These are phyloP conservation scores for Puya raimondii DNA, from an alignment of 176 grass and related monocot genomes.

Conservation along the genomic window DNA sequence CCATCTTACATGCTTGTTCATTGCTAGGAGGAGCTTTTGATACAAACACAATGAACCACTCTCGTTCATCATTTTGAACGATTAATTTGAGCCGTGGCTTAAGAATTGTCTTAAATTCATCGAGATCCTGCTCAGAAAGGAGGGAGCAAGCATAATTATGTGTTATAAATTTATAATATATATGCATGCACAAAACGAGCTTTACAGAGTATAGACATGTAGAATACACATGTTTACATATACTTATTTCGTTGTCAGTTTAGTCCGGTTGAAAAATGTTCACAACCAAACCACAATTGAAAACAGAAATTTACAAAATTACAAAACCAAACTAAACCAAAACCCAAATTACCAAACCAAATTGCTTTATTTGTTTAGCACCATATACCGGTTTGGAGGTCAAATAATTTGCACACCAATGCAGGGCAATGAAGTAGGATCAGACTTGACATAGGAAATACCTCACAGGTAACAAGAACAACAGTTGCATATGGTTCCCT, in stretches of 20 bases:
- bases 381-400: too few relatives aligned
- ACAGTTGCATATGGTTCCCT: conserved; percentile 83
- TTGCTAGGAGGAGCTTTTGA: conserved; percentile 87
- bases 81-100: conserved; percentile 95
- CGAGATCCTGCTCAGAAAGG: conserved; percentile 64
- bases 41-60: conserved; percentile 97
- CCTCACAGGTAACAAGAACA: conserved; percentile 91
- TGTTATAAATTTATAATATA: background rate
- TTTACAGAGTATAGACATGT: too few relatives aligned
- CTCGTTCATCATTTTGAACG: conserved; percentile 94
- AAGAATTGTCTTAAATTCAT: conserved; percentile 96
- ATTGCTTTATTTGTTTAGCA: too few relatives aligned
- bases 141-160: conserved; percentile 10
- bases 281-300: background rate
- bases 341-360: too few relatives aligned
- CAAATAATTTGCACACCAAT: too few relatives aligned
- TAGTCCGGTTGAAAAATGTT: too few relatives aligned
- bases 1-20: conserved; percentile 87
- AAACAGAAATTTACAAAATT: background rate
- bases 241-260: too few relatives aligned
- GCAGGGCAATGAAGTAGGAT: conserved; percentile 9
- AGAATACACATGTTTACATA: too few relatives aligned
- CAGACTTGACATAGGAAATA: conserved; percentile 12
- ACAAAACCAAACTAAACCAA: background rate
- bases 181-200: too few relatives aligned